Evolutionary conservation across 371 early-diverging fungal species (phyloP), one percentile per base, ranked within the genome.

Genomic region (Mucor indicus): DNA sequence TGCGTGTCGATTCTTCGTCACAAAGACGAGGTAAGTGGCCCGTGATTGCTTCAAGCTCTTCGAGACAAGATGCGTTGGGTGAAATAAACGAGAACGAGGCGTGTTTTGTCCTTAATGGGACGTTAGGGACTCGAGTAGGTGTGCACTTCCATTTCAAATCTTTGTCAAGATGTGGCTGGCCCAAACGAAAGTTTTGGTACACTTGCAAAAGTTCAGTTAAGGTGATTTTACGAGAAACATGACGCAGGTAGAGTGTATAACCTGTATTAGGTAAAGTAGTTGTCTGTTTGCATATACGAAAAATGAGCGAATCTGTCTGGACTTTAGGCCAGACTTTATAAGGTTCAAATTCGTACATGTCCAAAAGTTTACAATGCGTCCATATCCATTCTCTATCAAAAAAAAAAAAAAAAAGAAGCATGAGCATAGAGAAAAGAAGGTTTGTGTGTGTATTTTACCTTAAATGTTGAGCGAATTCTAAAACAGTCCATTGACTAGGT

Each of bases 291-390:
- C 75, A 60, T 1, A 82, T 44, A 22, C 72, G 71, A 52, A 85
- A 85, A 13, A 85, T 74, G 4, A 85, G 62, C 2, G 85, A 82
- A 39, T 85, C 83, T 0, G 85, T 85, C 42, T 85, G 85, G 20
- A 81, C 72, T 37, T 72, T 75, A 5, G 80, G 73, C 78, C 81
- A 85, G 2, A 85, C 77, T 52, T 85, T 85, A 52, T 72, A 85
- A 13, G 83, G 81, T 32, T 81, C 83, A 48, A 85, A 80, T 54
- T 81, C 81, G 27, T 72, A 83, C 30, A 83, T 64, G 47, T 79
- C 75, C 15, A 79, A 58, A 31, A 85, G 16, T 24, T 72, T 54
- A 38, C 77, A 81, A 48, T 79, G 64, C 11, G 71, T 50, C 67
- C 80, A 80, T 11, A 85, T 65, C 83, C 81, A 83, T 1, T 69